Conservation (phyloP, 2,329 filamentous ascomycete genomes). For the Alternaria rosae region DNA sequence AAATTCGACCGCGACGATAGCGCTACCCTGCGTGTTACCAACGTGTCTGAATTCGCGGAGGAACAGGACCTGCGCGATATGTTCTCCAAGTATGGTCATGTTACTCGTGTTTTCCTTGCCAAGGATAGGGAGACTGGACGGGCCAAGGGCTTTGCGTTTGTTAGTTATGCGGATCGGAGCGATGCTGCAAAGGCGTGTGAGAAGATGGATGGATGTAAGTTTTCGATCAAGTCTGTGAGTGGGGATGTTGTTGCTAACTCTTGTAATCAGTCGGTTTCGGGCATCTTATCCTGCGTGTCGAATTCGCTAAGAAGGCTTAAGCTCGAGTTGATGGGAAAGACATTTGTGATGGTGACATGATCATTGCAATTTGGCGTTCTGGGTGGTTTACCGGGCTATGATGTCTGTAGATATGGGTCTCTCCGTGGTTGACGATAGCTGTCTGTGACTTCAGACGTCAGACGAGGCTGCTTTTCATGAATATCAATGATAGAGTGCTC, state of each 20-base stretch:
- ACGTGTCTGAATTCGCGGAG: conserved; percentile 98
- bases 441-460: conserved; percentile 6
- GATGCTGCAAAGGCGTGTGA: conserved; percentile 93
- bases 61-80: conserved; percentile 94
- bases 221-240: neutral
- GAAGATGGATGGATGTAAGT: conserved; percentile 94
- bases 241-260: conserved; percentile 29
- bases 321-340: neutral
- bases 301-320: conserved; percentile 76
- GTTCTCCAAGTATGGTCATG: conserved; percentile 96
- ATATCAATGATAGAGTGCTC: conserved; percentile 7
- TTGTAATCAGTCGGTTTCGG: conserved; percentile 69
- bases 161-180: conserved; percentile 88
- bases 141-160: conserved; percentile 98
- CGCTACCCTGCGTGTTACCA: conserved; percentile 95
- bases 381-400: neutral
- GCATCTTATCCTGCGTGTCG: conserved; percentile 84
- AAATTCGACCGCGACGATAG: conserved; percentile 98
- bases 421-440: conserved; percentile 5
- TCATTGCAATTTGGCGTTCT: conserved; percentile 1
- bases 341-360: conserved; percentile 4
- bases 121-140: conserved; percentile 96
- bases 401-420: conserved; percentile 4
- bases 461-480: neutral
- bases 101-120: conserved; percentile 96